A percentile compares a stretch with the other conserved stretches of the same genome.
Conservation (phyloP, 108 stramenopile genomes). For the Skeletonema potamos region DNA sequence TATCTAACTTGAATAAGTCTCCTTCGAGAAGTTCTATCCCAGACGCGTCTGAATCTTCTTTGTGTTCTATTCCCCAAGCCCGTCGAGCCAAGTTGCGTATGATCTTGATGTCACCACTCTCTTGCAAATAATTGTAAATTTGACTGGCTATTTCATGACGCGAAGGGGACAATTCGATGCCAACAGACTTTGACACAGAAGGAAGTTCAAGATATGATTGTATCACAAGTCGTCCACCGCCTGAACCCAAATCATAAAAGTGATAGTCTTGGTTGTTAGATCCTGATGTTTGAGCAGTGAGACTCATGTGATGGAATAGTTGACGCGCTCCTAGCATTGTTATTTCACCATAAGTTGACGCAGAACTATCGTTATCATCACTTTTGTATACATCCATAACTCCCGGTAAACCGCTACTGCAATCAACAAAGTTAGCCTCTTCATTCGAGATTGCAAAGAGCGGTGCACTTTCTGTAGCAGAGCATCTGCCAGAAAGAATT, state of each 20-base stretch:
- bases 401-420: constrained; percentile 20
- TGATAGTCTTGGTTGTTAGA: constrained; percentile 12
- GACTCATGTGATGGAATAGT: constrained; percentile 61
- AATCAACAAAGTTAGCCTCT: constrained; percentile 41
- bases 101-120: constrained; percentile 10
- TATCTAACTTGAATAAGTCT: constrained; percentile 58
- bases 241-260: constrained; percentile 73
- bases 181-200: constrained; percentile 34
- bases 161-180: constrained; percentile 58
- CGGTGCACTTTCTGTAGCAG: constrained; percentile 12
- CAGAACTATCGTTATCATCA: background rate
- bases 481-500: constrained; percentile 34
- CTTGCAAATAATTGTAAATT: constrained; percentile 25
- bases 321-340: constrained; percentile 64
- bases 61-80: constrained; percentile 12
- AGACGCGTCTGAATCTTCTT: constrained; percentile 10
- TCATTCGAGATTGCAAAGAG: constrained; percentile 34
- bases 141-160: constrained; percentile 51
- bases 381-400: constrained; percentile 17
- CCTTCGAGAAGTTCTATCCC: constrained; percentile 50
- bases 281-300: constrained; percentile 12
- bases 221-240: constrained; percentile 58
- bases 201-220: constrained; percentile 62
- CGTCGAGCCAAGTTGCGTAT: constrained; percentile 24
- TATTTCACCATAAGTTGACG: constrained; percentile 74